These are phyloP conservation scores for Blastocrithidia nonstop DNA, from an alignment of 208 protist species.

Conservation along the genomic window DNA sequence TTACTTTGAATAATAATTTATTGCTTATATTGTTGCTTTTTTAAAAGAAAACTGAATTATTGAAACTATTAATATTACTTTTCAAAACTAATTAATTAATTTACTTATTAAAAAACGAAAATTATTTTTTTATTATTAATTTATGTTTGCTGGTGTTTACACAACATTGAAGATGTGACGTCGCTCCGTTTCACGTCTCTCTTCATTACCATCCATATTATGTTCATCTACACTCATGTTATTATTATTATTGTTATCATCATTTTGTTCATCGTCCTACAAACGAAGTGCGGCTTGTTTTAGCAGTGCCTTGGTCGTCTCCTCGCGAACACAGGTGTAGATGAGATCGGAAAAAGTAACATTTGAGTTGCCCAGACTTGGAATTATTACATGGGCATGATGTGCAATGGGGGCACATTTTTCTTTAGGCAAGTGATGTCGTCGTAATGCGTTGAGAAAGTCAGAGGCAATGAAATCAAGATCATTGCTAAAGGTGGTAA, in stretches of 20 bases:
- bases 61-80: too few relatives aligned
- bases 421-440: slow-evolving; percentile 27
- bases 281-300: slow-evolving; percentile 54
- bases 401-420: slow-evolving; percentile 22
- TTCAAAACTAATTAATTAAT: too few relatives aligned
- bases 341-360: slow-evolving; percentile 50
- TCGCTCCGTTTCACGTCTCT: not conserved
- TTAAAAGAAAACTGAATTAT: too few relatives aligned
- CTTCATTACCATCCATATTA: not conserved
- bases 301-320: slow-evolving; percentile 55
- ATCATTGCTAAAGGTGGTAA: slow-evolving; percentile 59
- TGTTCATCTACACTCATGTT: not conserved
- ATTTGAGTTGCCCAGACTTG: slow-evolving; percentile 12
- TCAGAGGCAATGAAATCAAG: slow-evolving; percentile 55
- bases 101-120: too few relatives aligned
- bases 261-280: slow-evolving; percentile 22
- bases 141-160: too few relatives aligned
- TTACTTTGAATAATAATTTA: too few relatives aligned
- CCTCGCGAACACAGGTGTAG: slow-evolving; percentile 51
- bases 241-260: not conserved
- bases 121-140: too few relatives aligned
- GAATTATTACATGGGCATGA: slow-evolving; percentile 15
- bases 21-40: too few relatives aligned
- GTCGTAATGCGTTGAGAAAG: slow-evolving; percentile 33
- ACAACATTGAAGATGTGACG: slow-evolving; percentile 26